Evolutionary conservation across 208 protist species (phyloP).

Genomic region (Naegleria fowleri): DNA sequence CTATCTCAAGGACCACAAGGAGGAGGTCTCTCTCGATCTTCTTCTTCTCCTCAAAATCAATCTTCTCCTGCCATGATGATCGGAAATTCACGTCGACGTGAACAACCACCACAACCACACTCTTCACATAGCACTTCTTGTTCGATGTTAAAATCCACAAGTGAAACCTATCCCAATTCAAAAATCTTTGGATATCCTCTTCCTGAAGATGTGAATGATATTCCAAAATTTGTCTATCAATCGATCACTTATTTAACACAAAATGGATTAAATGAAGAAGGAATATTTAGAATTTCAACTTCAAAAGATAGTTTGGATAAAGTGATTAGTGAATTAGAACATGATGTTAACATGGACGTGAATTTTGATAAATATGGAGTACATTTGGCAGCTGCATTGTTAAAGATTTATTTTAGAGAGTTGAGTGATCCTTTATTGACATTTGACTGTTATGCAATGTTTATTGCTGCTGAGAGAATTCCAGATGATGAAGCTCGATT

Average conservation of each 20-base stretch:
- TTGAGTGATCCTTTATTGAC: slow-evolving; percentile 8
- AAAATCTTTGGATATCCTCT: neutral
- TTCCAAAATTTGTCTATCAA: neutral
- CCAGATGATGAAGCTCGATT: neutral
- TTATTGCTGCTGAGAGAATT: neutral
- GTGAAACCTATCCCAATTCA: slow-evolving; percentile 8
- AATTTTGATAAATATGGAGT: neutral
- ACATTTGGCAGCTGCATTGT: neutral
- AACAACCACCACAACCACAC: neutral
- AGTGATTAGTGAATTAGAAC: neutral
- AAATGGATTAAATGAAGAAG: neutral
- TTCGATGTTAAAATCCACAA: neutral
- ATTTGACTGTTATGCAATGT: slow-evolving; percentile 18
- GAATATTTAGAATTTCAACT: neutral
- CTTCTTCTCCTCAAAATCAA: too few species aligned
- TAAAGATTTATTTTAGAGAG: slow-evolving; percentile 24
- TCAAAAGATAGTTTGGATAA: neutral
- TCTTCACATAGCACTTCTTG: too few species aligned
- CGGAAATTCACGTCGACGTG: neutral
- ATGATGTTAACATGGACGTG: neutral
- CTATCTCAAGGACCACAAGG: too few species aligned
- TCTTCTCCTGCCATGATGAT: too few species aligned
- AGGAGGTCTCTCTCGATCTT: too few species aligned
- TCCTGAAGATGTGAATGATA: neutral
- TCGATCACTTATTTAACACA: neutral